These are phyloP conservation scores for Penicillium egyptiacum DNA, from an alignment of 495 filamentous ascomycete species.

Conservation along the genomic window DNA sequence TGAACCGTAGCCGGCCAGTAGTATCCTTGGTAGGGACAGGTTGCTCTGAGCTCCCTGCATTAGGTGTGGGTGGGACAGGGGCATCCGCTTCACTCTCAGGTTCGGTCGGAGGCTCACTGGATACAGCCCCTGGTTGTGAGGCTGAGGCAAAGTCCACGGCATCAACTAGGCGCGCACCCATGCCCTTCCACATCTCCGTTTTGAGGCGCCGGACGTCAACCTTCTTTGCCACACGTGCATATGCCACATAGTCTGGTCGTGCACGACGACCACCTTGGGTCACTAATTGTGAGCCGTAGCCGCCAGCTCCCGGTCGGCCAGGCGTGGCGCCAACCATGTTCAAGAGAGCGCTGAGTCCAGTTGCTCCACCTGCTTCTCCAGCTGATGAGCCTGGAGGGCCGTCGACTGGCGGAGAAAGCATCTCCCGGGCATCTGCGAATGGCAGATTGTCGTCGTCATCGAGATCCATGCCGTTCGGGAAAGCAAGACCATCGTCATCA, in stretches of 20 bases:
- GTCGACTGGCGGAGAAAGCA: slow-evolving; percentile 73
- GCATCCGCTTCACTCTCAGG: slow-evolving; percentile 30
- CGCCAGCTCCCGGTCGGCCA: slow-evolving; percentile 46
- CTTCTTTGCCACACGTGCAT: slow-evolving; percentile 95
- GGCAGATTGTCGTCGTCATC: slow-evolving; percentile 77
- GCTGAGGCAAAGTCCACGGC: slow-evolving; percentile 36
- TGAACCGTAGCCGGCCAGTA: slow-evolving; percentile 71
- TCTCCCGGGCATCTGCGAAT: slow-evolving; percentile 90
- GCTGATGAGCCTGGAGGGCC: slow-evolving; percentile 37
- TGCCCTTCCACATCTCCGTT: slow-evolving; percentile 92
- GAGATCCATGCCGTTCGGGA: slow-evolving; percentile 60
- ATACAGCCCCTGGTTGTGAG: slow-evolving; percentile 28
- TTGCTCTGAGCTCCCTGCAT: slow-evolving; percentile 24
- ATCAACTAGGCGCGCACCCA: slow-evolving; percentile 55
- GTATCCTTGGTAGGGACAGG: slow-evolving; percentile 33
- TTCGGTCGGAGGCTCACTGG: slow-evolving; percentile 27
- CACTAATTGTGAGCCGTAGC: slow-evolving; percentile 91
- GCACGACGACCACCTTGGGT: slow-evolving; percentile 75
- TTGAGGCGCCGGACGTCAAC: slow-evolving; percentile 96
- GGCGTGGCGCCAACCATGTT: slow-evolving; percentile 50
- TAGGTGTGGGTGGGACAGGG: slow-evolving; percentile 38
- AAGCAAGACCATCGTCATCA: slow-evolving; percentile 87
- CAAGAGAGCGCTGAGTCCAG: slow-evolving; percentile 43
- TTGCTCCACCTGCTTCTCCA: slow-evolving; percentile 35
- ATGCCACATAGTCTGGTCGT: slow-evolving; percentile 93